Evolutionary conservation across 495 filamentous ascomycete species (phyloP).

Genomic region (Acidomyces sp.): DNA sequence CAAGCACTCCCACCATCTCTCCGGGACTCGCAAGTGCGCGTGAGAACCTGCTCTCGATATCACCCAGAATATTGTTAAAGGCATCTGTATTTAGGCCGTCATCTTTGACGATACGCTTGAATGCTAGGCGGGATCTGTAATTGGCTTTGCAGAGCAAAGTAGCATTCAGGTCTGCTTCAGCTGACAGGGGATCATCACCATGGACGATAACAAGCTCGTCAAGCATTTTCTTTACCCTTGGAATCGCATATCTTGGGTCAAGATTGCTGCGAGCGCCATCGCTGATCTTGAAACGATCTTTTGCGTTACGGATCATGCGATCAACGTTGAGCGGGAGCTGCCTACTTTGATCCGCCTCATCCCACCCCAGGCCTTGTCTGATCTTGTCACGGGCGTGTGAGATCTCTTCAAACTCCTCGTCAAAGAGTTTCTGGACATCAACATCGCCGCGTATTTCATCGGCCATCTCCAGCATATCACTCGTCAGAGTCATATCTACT

Average conservation of each 20-base stretch:
- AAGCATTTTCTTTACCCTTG: constrained; percentile 61
- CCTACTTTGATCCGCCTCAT: constrained; percentile 63
- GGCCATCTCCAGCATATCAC: constrained; percentile 71
- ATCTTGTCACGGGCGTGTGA: constrained; percentile 60
- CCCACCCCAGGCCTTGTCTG: constrained; percentile 43
- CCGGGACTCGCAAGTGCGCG: constrained; percentile 71
- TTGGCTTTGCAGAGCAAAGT: constrained; percentile 84
- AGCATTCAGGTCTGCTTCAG: constrained; percentile 76
- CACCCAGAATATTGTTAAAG: constrained; percentile 83
- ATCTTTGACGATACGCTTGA: constrained; percentile 74
- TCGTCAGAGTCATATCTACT: constrained; percentile 39
- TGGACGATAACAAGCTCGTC: constrained; percentile 70
- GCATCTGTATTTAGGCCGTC: constrained; percentile 81
- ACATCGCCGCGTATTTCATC: constrained; percentile 77
- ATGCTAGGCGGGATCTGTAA: constrained; percentile 77
- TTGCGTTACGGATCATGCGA: constrained; percentile 79
- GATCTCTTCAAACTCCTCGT: constrained; percentile 78
- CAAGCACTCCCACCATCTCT: constrained; percentile 97
- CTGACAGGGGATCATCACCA: constrained; percentile 65
- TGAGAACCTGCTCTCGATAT: constrained; percentile 74
- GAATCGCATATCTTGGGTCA: constrained; percentile 77
- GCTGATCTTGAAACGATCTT: constrained; percentile 80
- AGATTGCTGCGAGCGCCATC: constrained; percentile 74
- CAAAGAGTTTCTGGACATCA: constrained; percentile 68
- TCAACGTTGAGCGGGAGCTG: constrained; percentile 85